Evolutionary conservation across 192 early-diverging fungal species (phyloP).

Genomic region (Diversispora epigaea): DNA sequence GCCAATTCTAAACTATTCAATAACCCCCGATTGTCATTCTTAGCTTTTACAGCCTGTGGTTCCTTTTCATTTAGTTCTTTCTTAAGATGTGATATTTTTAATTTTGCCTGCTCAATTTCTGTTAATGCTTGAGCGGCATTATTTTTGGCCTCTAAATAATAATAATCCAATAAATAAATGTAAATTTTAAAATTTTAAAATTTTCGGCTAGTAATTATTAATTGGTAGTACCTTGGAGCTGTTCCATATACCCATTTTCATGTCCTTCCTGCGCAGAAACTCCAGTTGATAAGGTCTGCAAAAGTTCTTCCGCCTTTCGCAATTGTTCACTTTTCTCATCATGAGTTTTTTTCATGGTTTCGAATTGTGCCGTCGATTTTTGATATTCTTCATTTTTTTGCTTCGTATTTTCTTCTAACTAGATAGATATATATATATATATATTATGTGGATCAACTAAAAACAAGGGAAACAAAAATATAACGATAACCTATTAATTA

Average conservation of each 20-base stretch:
- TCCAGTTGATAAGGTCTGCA: slow-evolving; percentile 93
- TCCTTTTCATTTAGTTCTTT: slow-evolving; percentile 71
- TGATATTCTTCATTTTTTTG: slow-evolving; percentile 44
- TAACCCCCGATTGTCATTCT: slow-evolving; percentile 64
- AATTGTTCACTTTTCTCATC: slow-evolving; percentile 59
- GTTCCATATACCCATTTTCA: slow-evolving; percentile 95
- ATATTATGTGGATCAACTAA: background rate
- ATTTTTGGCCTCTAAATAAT: slow-evolving; percentile 60
- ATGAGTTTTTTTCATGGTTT: slow-evolving; percentile 51
- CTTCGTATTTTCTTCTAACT: slow-evolving; percentile 48
- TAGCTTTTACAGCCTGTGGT: slow-evolving; percentile 65
- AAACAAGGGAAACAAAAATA: no score
- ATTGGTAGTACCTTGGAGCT: slow-evolving; percentile 65
- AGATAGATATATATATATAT: background rate
- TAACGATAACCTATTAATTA: background rate
- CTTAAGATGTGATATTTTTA: slow-evolving; percentile 74
- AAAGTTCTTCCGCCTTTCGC: slow-evolving; percentile 73
- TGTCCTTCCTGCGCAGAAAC: slow-evolving; percentile 86
- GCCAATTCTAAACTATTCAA: slow-evolving; percentile 42
- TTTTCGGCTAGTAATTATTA: background rate
- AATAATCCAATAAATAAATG: slow-evolving; percentile 12
- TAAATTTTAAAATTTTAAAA: slow-evolving; percentile 21
- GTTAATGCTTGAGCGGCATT: slow-evolving; percentile 63
- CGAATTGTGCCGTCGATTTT: slow-evolving; percentile 46
- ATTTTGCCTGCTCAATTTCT: slow-evolving; percentile 72